Evolutionary conservation across 768 basidiomycete genomes (phyloP), one percentile per base, ranked within the genome.

Genomic region (Atractiella rhizophila): DNA sequence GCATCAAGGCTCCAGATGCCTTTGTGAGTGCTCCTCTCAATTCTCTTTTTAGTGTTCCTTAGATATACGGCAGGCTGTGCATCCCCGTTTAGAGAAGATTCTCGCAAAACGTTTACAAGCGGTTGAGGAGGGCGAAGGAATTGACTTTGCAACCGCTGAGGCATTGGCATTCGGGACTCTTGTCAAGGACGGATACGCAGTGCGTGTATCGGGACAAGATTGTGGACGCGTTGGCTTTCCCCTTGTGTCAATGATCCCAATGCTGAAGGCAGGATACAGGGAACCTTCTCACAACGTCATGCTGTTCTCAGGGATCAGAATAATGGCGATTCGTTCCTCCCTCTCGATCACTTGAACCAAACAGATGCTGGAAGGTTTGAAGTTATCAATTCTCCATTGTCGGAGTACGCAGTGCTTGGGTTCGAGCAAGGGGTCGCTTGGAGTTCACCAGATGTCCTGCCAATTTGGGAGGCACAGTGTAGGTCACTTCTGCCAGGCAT

Each of bases 121-220:
- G 11, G 19, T 47, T 38, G 40, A 50, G 15, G 37, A 36, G 23
- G 77, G 71, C 2, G 63, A 62, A n/a, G 76, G 75, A 1, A 57
- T 91, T 26, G 82, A 86, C 55, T 88, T 79, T 68, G 78, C 79
- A 0, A 80, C 78, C 31, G 83, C 80, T 4, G 85, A 91, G 64
- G 77, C 79, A 0, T 58, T 91, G 57, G 83, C 85, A 0, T 80
- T 83, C 51, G 83, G 85, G 0, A 71, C 79, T 2, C 64, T 88
- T 27, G 69, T 88, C 71, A 59, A 69, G 2, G 75, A 81, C 39
- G 80, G 80, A 1, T 70, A 64, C 46, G 77, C 85, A 53, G 67
- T 91, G 7, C 70, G 83, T 12, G 79, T 91, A 26, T 83, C 81
- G 2, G 83, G 83, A 7, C 85, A 91, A 57, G 85, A 88, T 54